Evolutionary conservation across 2,329 filamentous ascomycete genomes (phyloP), one percentile per base, ranked within the genome.

Genomic region (Pseudomassariella vexata): DNA sequence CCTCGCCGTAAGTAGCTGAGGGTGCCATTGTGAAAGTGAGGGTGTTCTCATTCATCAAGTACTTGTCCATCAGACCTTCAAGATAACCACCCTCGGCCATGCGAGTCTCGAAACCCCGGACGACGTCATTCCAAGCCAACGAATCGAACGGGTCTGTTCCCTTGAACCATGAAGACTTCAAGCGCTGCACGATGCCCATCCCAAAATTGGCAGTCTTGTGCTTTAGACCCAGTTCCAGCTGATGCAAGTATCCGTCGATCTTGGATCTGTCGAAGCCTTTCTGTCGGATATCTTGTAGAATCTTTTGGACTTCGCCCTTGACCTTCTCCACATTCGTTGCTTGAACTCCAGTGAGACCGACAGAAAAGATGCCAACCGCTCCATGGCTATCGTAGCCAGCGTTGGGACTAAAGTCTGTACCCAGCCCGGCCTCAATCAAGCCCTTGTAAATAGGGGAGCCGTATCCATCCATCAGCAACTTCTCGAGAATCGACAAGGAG

Each of bases 121-220:
- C 80, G 1, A 86, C 87, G 25, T 92, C 83, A 47, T 95, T 92
- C 87, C 89, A 96, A 3, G 87, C 83, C 21, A 98, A 66, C 9
- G 86, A 81, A 44, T 94, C 81, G 59, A 96, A 94, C 0, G 92
- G 90, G 54, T 96, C 86, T 4, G 88, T 79, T 5, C 90, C 92
- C 36, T 92, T 94, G 60, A 98, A 96, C 92, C 92, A 98, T 37
- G 84, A 82, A 2, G 87, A 83, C 53, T 94, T 85, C 6, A 95
- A 70, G 24, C 90, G 79, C 47, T 95, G 86, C 59, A 98, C 77
- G 32, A 96, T 75, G 12, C 82, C 81, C 70, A 95, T 86, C 10
- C 92, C 92, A 52, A 98, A 98, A 49, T 84, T 88, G 34, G 92
- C 86, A 1, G 88, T 95, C 68, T 96, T 96, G 64, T 98, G 88